Base-by-base conservation (phyloP, 164 flowering plant species). In the Tinospora cordifolia region DNA sequence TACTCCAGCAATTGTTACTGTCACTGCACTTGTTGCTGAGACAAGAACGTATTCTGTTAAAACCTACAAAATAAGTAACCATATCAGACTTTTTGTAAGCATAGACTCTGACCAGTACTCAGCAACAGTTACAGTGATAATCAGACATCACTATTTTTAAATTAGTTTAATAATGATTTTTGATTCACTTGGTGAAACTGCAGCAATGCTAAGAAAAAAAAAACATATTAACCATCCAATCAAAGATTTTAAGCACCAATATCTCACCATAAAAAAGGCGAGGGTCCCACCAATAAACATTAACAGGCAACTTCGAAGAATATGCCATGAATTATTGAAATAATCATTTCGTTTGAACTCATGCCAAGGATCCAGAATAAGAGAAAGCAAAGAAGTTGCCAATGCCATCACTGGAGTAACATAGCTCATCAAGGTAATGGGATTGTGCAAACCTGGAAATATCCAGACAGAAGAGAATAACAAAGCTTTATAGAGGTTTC, bases 11-110 rank as follows among this genome's bases (percentile, higher is more conserved):
- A 94, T 90, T 63, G 97, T 92, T 38, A 94, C 98, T 36, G 99
- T 94, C 40, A 94, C 97, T 57, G 99, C 99, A 84, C 99, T 94
- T 36, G 99, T 94, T 66, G 86, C 90, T 3, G 99, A 94, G 72
- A 94, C 86, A 75, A 94, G 96, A 72, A 94, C 67, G 66, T 83
- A 94, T 71, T 94, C 99, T 25, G 93, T 90, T 63, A 94, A 80
- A 59, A 95, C 99, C 99, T 95, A 91, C 81, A 85, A 77, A 71
- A 68, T 40, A 75, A 62, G 19, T 12, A 57, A 21, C 19, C n/a
- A 54, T 21, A 54, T 19, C 21, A 22, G 24, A 54, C 24, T 54
- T 54, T 30, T 54, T 21, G 24, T n/a, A 10, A 54, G 24, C 60
- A 54, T 19, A 19, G n/a, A 54, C 60, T 19, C 60, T 0, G 60